phyloP scores from a whole-genome alignment of 352 stramenopile genomes.

The Peronospora belbahrii region DNA sequence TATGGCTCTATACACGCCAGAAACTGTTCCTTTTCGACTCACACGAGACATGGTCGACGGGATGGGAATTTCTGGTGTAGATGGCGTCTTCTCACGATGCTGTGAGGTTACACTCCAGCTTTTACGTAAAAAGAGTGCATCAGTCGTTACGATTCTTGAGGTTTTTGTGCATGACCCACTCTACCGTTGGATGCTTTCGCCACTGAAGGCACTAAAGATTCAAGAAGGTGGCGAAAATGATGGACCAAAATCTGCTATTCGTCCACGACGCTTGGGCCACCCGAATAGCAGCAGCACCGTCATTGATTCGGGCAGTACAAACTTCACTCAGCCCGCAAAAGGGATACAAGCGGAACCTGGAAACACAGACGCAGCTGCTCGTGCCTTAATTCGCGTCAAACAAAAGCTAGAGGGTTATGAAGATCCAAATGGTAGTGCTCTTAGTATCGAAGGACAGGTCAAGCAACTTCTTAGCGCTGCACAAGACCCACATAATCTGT shows the following conservation, averaged over 20 bases:
- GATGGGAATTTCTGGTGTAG: conserved; percentile 94
- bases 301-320: conserved; percentile 5
- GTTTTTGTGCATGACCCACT: conserved; percentile 99
- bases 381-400: conserved; percentile 93
- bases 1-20: conserved; percentile 90
- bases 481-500: conserved; percentile 93
- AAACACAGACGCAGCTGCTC: conserved; percentile 83
- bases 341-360: conserved; percentile 25
- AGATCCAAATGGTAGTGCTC: conserved; percentile 91
- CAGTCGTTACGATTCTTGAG: conserved; percentile 97
- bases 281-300: conserved; percentile 13
- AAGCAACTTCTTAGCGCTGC: conserved; percentile 96
- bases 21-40: conserved; percentile 98
- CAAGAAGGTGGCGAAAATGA: conserved; percentile 40
- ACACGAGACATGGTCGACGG: conserved; percentile 98
- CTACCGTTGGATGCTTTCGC: conserved; percentile 95
- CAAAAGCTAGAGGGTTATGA: conserved; percentile 99
- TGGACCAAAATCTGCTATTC: conserved; percentile 4
- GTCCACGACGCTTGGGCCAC: conserved; percentile 12
- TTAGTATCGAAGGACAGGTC: conserved; percentile 97
- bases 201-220: conserved; percentile 81
- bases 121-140: conserved; percentile 89
- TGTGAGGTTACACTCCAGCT: conserved; percentile 91
- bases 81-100: conserved; percentile 93
- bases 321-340: conserved; percentile 12